Evolutionary conservation across 768 basidiomycete species (phyloP), one percentile per base, ranked within the genome.

Genomic region (Neoboletus magnificus): DNA sequence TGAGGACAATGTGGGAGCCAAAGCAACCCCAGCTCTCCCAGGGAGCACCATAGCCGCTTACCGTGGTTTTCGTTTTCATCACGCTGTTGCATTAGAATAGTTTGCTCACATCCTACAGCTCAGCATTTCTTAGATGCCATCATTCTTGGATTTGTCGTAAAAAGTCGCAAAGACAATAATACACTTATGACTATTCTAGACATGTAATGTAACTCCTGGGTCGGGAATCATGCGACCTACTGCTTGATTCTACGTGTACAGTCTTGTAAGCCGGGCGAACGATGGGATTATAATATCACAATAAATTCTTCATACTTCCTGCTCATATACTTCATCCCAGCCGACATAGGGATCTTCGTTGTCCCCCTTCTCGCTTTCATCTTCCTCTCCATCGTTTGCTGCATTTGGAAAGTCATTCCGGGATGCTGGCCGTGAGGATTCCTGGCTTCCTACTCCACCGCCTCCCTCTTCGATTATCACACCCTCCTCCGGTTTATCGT

Each of bases 1-100:
- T 97, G 60, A 78, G 87, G 63, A 81, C 81, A 58, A 70, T 95
- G 68, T 86, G 86, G 85, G 89, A 92, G 63, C 77, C 86, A 66
- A 81, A 86, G 59, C 82, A 89, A 62, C 68, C 73, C 40, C 75
- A 74, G 59, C 51, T 67, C 27, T 68, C 70, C n/a, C 67, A 61
- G 16, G 65, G 63, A 51, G 58, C 70, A 44, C 59, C 73, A 55
- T 74, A 67, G 48, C 56, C 45, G 29, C 13, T 54, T 25, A 46
- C 27, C 22, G 12, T 52, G 52, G 43, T 37, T 48, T 55, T 52
- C 27, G 13, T 49, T 55, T 29, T 40, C 32, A 25, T 58, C 42
- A 52, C n/a, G 32, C 33, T 49, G 48, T 49, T 56, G 54, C 30
- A 55, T 50, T 40, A 47, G 50, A 54, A 22, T 55, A 39, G 43